Evolutionary conservation across 148 eudicot genomes (phyloP).

Genomic region (Spergularia bocconei): DNA sequence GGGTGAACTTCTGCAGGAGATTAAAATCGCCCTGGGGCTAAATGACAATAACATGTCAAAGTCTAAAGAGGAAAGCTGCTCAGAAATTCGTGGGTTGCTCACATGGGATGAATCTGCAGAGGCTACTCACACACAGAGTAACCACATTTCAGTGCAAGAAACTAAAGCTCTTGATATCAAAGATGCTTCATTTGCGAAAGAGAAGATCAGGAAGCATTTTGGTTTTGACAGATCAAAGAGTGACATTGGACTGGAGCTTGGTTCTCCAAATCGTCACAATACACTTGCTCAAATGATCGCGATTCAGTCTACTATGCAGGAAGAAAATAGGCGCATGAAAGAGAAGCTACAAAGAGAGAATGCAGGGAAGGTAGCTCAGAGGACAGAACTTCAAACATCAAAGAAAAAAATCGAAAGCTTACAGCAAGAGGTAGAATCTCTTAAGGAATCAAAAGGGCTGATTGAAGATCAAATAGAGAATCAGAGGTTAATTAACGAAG

Average conservation of each 20-base stretch:
- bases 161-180: not conserved
- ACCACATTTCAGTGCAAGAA: constrained; percentile 8
- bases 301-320: constrained; percentile 34
- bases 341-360: constrained; percentile 29
- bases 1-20: constrained; percentile 63
- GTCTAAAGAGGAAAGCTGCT: constrained; percentile 19
- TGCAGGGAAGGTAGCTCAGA: constrained; percentile 31
- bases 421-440: constrained; percentile 35
- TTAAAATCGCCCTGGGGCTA: constrained; percentile 36
- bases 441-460: constrained; percentile 44
- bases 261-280: constrained; percentile 30
- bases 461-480: constrained; percentile 65
- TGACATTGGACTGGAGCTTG: constrained; percentile 23
- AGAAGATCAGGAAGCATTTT: constrained; percentile 32
- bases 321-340: constrained; percentile 33
- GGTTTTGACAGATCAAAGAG: constrained; percentile 34
- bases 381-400: constrained; percentile 41
- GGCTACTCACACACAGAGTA: constrained; percentile 24
- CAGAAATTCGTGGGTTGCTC: constrained; percentile 49
- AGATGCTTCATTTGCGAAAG: constrained; percentile 28
- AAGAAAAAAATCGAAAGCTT: constrained; percentile 37
- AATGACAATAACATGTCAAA: constrained; percentile 11
- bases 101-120: constrained; percentile 54
- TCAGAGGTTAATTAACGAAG: constrained; percentile 68
- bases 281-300: constrained; percentile 42